Base-by-base conservation (phyloP, 1,284 basidiomycete species). In the Malassezia brasiliensis region DNA sequence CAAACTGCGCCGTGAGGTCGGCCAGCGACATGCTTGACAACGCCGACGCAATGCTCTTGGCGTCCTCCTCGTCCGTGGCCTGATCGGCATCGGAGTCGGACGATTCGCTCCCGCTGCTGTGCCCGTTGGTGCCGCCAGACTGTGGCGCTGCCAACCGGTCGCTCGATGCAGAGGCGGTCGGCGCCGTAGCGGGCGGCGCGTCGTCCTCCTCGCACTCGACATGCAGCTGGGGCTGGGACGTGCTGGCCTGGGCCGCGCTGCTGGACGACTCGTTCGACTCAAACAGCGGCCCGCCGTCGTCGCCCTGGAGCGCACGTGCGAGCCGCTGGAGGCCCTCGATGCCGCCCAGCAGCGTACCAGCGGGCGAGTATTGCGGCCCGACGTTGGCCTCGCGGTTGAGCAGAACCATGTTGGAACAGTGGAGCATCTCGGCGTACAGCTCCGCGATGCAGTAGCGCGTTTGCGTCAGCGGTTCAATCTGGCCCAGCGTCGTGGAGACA, bases 401-500 rank as follows among this genome's bases (percentile, higher is more conserved):
- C 14, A 96, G 81, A 1, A 87, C 85, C 93, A 99, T 96, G 72
- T 96, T 98, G 14, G 93, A 98, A 75, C 90, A 94, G 73, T 99
- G 94, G 14, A 98, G 78, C 14, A 98, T 81, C 75, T 99, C 94
- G 17, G 93, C 94, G 67, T 94, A 93, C 8, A 99, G 81, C 76
- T 99, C 94, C 73, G 90, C 88, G 69, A 98, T 89, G n/a, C 93
- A 83, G 76, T 91, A 96, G 5, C 94, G 84, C 74, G 96, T 94
- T 64, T 93, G 84, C 0, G 93, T 96, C 32, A 99, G 81, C 0
- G 93, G 90, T 1, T 80, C 78, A 42, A 88, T 82, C 5, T 51
- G 50, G 19, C 59, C 56, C 19, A 64, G 53, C 14, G 65, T 50
- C 10, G 65, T 67, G 3, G 53, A 46, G 1, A 67, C 50, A 15